Evolutionary conservation across 306 rosid genomes (phyloP).

Genomic region (Quercus wislizeni): DNA sequence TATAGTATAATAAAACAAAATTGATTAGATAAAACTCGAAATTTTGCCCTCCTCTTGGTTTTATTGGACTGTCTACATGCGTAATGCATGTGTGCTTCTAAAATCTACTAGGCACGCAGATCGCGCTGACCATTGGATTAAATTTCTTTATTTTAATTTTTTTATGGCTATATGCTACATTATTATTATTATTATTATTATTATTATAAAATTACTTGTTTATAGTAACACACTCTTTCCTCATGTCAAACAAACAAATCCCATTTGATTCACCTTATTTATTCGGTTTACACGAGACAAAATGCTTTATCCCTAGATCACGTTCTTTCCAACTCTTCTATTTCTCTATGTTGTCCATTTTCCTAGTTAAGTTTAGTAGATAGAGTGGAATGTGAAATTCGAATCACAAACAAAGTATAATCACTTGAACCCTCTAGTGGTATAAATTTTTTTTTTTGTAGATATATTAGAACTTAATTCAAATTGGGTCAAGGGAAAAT

Average conservation of each 20-base stretch:
- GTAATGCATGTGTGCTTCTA: not conserved
- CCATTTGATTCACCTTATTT: no score
- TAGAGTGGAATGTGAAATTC: no score
- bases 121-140: no score
- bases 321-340: not conserved
- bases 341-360: slow-evolving; percentile 18
- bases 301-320: not conserved
- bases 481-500: no score
- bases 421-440: no score
- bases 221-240: not conserved
- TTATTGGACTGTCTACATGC: not conserved
- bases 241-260: not conserved
- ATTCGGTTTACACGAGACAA: not conserved
- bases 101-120: not conserved
- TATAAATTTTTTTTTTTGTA: no score
- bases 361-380: not conserved
- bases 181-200: no score
- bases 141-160: no score
- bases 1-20: not conserved
- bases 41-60: not conserved
- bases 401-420: no score
- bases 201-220: not conserved
- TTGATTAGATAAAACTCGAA: not conserved
- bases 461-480: no score
- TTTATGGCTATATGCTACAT: no score